Evolutionary conservation across 768 basidiomycete genomes (phyloP).

Genomic region (Leccinum rimulosum): DNA sequence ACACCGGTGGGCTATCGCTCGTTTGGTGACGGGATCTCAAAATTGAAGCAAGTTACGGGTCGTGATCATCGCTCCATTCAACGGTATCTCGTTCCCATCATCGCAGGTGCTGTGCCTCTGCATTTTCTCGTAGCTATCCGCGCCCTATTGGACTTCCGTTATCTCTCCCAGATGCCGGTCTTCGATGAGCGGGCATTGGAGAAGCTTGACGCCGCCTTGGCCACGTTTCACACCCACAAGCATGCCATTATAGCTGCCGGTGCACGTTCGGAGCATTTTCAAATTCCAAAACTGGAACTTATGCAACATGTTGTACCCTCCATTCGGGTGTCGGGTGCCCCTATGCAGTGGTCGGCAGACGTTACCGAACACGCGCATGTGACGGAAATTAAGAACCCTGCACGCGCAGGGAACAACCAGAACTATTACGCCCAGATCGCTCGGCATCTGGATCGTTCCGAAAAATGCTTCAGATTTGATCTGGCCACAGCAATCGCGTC

Average conservation of each 20-base stretch:
- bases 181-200: conserved; percentile 32
- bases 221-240: conserved; percentile 37
- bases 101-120: neutral
- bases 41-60: neutral
- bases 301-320: neutral
- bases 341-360: neutral
- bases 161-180: conserved; percentile 33
- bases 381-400: neutral
- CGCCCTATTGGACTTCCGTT: conserved; percentile 14
- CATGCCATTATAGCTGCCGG: conserved; percentile 26
- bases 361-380: neutral
- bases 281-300: neutral
- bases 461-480: neutral
- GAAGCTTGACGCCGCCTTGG: conserved; percentile 26
- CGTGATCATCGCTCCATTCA: conserved; percentile 15
- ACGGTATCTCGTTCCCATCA: neutral
- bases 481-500: neutral
- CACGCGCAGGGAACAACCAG: neutral
- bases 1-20: conserved; percentile 33
- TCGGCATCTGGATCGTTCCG: too few relatives aligned
- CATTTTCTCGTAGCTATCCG: conserved; percentile 9
- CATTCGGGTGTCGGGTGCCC: neutral
- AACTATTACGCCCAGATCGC: neutral
- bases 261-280: conserved; percentile 15
- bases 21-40: conserved; percentile 39